Evolutionary conservation across 345 rosid species (phyloP).

Genomic region (Melaleuca alternifolia): DNA sequence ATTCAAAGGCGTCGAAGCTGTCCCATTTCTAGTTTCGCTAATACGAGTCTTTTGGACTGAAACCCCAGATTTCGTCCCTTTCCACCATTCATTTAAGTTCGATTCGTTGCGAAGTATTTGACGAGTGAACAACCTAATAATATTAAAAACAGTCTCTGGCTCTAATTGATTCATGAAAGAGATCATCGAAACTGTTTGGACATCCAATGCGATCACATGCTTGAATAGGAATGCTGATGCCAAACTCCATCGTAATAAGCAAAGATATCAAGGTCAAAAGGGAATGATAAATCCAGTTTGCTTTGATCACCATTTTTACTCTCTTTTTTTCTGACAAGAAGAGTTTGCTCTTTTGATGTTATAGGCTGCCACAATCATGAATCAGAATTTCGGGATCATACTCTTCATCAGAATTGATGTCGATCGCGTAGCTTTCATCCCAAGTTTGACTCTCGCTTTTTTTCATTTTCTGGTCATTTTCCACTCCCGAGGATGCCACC

Average conservation of each 20-base stretch:
- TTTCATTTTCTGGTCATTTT: background rate
- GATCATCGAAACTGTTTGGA: background rate
- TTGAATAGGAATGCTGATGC: background rate
- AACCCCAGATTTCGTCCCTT: background rate
- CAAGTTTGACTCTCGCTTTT: background rate
- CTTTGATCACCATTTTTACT: background rate
- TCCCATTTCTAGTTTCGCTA: background rate
- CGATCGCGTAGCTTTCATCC: background rate
- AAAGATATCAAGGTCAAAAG: background rate
- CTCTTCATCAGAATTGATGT: background rate
- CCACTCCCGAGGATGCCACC: constrained; percentile 25
- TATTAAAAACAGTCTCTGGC: background rate
- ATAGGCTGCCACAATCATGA: background rate
- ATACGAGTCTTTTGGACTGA: background rate
- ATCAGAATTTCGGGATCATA: background rate
- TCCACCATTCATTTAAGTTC: too few relatives aligned
- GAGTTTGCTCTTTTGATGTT: background rate
- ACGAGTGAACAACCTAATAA: background rate
- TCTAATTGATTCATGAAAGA: background rate
- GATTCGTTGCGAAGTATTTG: too few relatives aligned
- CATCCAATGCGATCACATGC: background rate
- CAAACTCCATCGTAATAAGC: background rate
- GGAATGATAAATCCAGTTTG: background rate
- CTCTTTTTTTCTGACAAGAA: background rate
- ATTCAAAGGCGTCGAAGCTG: background rate